Conservation (phyloP, 2,329 filamentous ascomycete species). For the Pseudopyricularia cyperi region DNA sequence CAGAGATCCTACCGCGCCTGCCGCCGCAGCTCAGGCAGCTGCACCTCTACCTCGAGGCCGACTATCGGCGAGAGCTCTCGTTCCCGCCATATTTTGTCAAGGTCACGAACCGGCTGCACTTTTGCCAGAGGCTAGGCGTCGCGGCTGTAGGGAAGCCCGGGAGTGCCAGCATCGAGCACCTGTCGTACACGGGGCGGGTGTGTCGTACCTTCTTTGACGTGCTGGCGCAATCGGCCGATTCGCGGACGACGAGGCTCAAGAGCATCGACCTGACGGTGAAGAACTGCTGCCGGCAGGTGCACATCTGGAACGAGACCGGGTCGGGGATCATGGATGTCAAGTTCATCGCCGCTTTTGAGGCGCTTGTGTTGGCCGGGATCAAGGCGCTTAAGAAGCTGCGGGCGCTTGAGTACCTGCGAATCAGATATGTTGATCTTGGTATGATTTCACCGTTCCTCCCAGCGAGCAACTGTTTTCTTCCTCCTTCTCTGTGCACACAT, state of each 20-base stretch:
- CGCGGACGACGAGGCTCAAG: conserved; percentile 39
- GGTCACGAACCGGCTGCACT: conserved; percentile 45
- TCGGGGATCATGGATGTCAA: conserved; percentile 59
- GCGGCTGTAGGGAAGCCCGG: conserved; percentile 23
- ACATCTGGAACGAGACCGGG: conserved; percentile 46
- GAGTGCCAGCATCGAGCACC: conserved; percentile 47
- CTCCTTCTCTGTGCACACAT: neutral
- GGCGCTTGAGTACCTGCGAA: conserved; percentile 50
- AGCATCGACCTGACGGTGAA: conserved; percentile 62
- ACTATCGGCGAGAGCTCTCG: conserved; percentile 52
- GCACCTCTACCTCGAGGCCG: conserved; percentile 57
- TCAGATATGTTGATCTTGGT: conserved; percentile 64
- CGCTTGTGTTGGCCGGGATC: conserved; percentile 51
- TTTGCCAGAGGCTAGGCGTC: conserved; percentile 50
- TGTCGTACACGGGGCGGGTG: conserved; percentile 60
- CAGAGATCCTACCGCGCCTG: conserved; percentile 44
- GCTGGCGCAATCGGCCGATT: conserved; percentile 34
- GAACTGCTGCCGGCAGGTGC: conserved; percentile 52
- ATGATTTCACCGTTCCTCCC: conserved; percentile 12
- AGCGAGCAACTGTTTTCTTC: too few relatives aligned
- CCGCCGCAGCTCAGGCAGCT: conserved; percentile 47
- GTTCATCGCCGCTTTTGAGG: conserved; percentile 61
- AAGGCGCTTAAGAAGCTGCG: conserved; percentile 45
- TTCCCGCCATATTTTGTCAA: conserved; percentile 50
- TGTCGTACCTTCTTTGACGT: conserved; percentile 56